Evolutionary conservation across 1,139 yeast species (phyloP).

Genomic region (Suhomyces bolitotheri): DNA sequence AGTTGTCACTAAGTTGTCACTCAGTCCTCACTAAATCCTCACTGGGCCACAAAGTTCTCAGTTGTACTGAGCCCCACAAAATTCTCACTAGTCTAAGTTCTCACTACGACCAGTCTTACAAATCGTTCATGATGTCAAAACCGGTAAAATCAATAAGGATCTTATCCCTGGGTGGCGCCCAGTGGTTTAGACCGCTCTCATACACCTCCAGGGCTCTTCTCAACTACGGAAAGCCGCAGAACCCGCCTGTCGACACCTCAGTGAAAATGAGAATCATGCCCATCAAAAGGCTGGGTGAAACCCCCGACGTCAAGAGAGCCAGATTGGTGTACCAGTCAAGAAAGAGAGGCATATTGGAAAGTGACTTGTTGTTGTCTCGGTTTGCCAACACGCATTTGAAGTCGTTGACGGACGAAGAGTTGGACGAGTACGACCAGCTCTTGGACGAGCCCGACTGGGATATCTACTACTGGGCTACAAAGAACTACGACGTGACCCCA

Average conservation of each 20-base stretch:
- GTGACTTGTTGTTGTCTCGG: slow-evolving; percentile 80
- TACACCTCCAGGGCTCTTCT: slow-evolving; percentile 19
- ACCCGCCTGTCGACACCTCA: slow-evolving; percentile 34
- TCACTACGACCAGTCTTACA: too few relatives aligned
- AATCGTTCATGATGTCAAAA: too few relatives aligned
- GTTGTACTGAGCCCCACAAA: too few relatives aligned
- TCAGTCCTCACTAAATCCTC: too few relatives aligned
- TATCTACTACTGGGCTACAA: slow-evolving; percentile 96
- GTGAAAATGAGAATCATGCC: slow-evolving; percentile 66
- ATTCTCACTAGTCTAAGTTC: too few relatives aligned
- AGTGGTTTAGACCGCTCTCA: slow-evolving; percentile 6
- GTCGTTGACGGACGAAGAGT: slow-evolving; percentile 59
- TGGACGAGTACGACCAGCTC: slow-evolving; percentile 81
- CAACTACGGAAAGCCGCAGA: slow-evolving; percentile 48
- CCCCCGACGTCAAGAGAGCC: slow-evolving; percentile 76
- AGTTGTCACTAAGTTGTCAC: too few relatives aligned
- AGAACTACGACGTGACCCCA: slow-evolving; percentile 75
- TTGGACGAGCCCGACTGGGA: slow-evolving; percentile 98
- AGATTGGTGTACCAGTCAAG: slow-evolving; percentile 88
- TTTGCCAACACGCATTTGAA: slow-evolving; percentile 78
- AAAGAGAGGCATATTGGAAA: slow-evolving; percentile 92
- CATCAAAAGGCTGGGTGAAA: slow-evolving; percentile 70
- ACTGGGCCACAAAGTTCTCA: too few relatives aligned
- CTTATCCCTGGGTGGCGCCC: not conserved
- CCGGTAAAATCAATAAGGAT: not conserved